Evolutionary conservation across 1,284 basidiomycete genomes (phyloP).

Genomic region (Malassezia vespertilionis): DNA sequence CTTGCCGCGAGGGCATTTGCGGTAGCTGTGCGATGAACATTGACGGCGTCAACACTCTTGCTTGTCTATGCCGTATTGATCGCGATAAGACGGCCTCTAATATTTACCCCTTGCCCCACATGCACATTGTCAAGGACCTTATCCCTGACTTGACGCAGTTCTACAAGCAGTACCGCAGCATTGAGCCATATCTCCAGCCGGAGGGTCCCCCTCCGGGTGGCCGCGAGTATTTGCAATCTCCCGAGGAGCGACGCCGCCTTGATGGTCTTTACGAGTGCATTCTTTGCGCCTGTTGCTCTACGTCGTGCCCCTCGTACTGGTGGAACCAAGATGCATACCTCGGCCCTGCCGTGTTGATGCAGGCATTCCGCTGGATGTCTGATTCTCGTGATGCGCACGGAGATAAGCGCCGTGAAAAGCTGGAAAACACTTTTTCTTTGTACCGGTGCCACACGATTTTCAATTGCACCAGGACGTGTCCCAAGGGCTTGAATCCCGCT

Average conservation of each 20-base stretch:
- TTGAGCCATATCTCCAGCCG: constrained; percentile 55
- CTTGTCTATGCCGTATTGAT: constrained; percentile 92
- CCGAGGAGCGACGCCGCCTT: constrained; percentile 83
- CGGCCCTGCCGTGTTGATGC: constrained; percentile 88
- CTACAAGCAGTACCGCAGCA: constrained; percentile 99
- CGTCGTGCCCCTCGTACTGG: constrained; percentile 84
- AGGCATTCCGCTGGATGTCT: constrained; percentile 78
- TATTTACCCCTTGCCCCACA: constrained; percentile 97
- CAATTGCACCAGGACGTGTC: constrained; percentile 88
- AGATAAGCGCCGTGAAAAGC: constrained; percentile 72
- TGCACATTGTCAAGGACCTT: constrained; percentile 99
- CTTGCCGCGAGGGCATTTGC: constrained; percentile 95
- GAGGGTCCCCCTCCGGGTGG: constrained; percentile 48
- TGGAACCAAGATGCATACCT: constrained; percentile 99
- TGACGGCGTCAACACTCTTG: constrained; percentile 85
- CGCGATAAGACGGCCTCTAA: constrained; percentile 61
- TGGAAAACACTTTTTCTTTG: constrained; percentile 88
- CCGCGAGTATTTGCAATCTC: constrained; percentile 72
- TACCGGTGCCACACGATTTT: constrained; percentile 75
- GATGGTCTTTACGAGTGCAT: constrained; percentile 83
- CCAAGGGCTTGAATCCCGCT: constrained; percentile 73
- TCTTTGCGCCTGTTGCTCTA: constrained; percentile 63
- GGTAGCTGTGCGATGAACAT: constrained; percentile 99
- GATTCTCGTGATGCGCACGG: constrained; percentile 80
- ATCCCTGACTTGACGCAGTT: constrained; percentile 75